Base-by-base conservation (phyloP, 208 protist species). In the Trypanosoma mega region DNA sequence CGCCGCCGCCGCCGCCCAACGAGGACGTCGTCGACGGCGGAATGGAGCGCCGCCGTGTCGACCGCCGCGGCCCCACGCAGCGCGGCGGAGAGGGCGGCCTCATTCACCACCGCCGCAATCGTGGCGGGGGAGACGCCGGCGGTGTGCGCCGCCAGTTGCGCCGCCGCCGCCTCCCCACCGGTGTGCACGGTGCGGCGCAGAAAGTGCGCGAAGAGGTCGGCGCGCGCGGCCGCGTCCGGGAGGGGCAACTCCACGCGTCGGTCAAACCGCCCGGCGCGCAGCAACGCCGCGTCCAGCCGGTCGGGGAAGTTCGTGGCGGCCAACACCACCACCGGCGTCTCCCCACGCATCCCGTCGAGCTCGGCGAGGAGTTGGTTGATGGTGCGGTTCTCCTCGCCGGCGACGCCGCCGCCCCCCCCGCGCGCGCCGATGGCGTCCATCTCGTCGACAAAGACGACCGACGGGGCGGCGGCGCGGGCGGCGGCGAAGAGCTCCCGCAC, bases 361-460 rank as follows among this genome's bases (percentile, higher is more conserved):
- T 98, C 96, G 14, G 96, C 86, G 8, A 99, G 85, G 6, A 99
- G 89, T 78, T 98, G 97, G 73, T 98, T 98, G 60, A 99, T 84
- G 14, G 97, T 98, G 27, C 84, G 80, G 60, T 87, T 91, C 68
- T 96, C 91, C 64, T 95, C 86, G 31, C 61, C 61, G 14, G 66
- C 74, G 62, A 85, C 81, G 56, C 78, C 82, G 56, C 78, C 58
- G 58, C 81, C 80, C 53, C 65, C 80, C 72, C 92, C 86, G 27
- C 74, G 80, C 14, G 80, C 85, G 12, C 97, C 98, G 14, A 99
- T 85, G 1, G 97, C 94, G 62, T 99, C 98, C 47, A 99, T 98
- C 71, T 99, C 98, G 74, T 99, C 97, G 31, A 99, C 97, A 82
- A 99, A 99, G 44, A 99, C 94, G 36, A 99, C 97, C 49, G 92